A percentile compares a stretch with the other conserved stretches of the same genome.
phyloP scores from a whole-genome alignment of 208 protist species.

The Trypanosoma melophagium region DNA sequence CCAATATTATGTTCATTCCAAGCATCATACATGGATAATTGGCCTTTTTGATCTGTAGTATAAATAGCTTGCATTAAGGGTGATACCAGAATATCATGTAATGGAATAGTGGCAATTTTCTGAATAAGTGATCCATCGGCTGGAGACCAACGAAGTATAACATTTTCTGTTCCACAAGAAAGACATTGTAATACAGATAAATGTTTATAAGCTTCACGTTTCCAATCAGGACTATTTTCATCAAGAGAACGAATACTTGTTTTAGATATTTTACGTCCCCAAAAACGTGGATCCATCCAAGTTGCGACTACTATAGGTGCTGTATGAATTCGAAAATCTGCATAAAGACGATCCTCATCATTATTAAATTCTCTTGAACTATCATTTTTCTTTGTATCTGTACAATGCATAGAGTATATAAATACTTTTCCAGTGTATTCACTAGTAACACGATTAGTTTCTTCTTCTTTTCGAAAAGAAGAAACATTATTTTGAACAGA shows the following conservation, averaged over 20 bases:
- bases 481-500: conserved; percentile 50
- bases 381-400: conserved; percentile 1
- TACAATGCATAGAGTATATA: conserved; percentile 67
- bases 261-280: conserved; percentile 27
- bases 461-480: conserved; percentile 18
- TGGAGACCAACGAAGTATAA: conserved; percentile 68
- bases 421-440: conserved; percentile 45
- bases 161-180: conserved; percentile 44
- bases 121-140: conserved; percentile 62
- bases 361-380: not conserved
- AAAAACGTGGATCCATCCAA: conserved; percentile 75
- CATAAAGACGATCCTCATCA: conserved; percentile 37
- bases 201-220: conserved; percentile 35
- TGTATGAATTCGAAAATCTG: conserved; percentile 33
- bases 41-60: conserved; percentile 50
- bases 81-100: conserved; percentile 59
- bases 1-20: conserved; percentile 56
- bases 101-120: conserved; percentile 39
- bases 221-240: conserved; percentile 39
- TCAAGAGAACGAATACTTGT: conserved; percentile 26
- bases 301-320: conserved; percentile 41
- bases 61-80: conserved; percentile 71
- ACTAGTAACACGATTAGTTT: conserved; percentile 3
- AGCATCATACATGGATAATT: conserved; percentile 70
- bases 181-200: conserved; percentile 71